A percentile compares a stretch with the other conserved stretches of the same genome.
Conservation (phyloP, 1,284 basidiomycete genomes). For the Anthracocystis panici-leucophaei region DNA sequence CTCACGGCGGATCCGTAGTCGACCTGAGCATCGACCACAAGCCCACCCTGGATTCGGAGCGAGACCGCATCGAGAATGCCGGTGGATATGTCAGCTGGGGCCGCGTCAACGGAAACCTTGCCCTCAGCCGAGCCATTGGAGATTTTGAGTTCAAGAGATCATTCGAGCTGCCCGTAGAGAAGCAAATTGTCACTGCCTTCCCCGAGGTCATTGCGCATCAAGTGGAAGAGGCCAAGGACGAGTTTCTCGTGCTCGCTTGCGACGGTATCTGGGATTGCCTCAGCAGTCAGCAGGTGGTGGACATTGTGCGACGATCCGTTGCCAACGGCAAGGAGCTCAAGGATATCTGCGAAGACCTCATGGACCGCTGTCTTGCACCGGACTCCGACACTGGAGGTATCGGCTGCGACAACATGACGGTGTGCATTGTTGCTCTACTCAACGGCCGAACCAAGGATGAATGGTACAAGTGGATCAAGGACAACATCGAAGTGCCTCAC, state of each 20-base stretch:
- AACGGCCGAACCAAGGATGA: constrained; percentile 87
- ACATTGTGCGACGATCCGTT: constrained; percentile 86
- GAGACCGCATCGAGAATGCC: constrained; percentile 86
- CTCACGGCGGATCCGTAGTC: constrained; percentile 85
- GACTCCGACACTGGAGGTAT: constrained; percentile 93
- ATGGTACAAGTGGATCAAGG: constrained; percentile 91
- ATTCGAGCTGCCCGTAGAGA: constrained; percentile 81
- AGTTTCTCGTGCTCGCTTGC: constrained; percentile 95
- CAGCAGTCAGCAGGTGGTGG: constrained; percentile 90
- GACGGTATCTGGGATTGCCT: constrained; percentile 99
- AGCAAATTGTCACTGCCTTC: constrained; percentile 94
- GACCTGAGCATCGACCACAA: constrained; percentile 96
- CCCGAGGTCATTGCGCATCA: constrained; percentile 89
- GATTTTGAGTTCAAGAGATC: constrained; percentile 99
- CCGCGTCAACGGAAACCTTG: constrained; percentile 97
- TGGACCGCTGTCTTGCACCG: constrained; percentile 92
- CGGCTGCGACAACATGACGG: constrained; percentile 99
- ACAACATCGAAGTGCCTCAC: constrained; percentile 79
- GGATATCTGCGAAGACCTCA: constrained; percentile 89
- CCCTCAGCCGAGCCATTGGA: constrained; percentile 92
- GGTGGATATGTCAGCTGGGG: constrained; percentile 98
- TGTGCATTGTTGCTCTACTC: constrained; percentile 88
- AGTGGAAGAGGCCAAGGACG: constrained; percentile 83
- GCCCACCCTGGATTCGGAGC: constrained; percentile 87
- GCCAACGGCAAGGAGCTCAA: constrained; percentile 82